Evolutionary conservation across 2,329 filamentous ascomycete genomes (phyloP).

Genomic region (Sarocladiaceae sp.): DNA sequence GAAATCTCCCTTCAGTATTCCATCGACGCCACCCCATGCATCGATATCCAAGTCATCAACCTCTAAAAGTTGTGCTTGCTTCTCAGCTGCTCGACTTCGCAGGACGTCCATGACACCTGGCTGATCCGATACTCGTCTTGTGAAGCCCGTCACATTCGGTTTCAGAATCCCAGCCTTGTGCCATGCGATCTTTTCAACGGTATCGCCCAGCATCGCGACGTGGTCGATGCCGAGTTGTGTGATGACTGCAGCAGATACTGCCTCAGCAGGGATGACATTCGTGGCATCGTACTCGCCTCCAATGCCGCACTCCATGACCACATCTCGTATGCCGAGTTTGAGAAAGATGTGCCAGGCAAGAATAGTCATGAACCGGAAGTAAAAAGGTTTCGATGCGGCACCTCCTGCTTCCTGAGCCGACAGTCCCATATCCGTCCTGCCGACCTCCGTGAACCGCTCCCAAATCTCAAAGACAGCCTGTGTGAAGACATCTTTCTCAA

Average conservation of each 20-base stretch:
- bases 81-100: slow-evolving; percentile 54
- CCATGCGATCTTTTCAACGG: slow-evolving; percentile 80
- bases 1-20: slow-evolving; percentile 44
- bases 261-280: slow-evolving; percentile 65
- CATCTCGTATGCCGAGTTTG: slow-evolving; percentile 68
- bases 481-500: slow-evolving; percentile 66
- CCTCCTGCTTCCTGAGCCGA: slow-evolving; percentile 39
- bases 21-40: slow-evolving; percentile 36
- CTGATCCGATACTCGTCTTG: slow-evolving; percentile 23
- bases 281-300: slow-evolving; percentile 92
- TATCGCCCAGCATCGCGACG: slow-evolving; percentile 72
- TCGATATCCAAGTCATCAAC: slow-evolving; percentile 33
- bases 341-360: slow-evolving; percentile 84
- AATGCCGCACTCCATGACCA: slow-evolving; percentile 89
- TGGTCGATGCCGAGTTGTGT: slow-evolving; percentile 85
- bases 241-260: slow-evolving; percentile 68
- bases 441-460: slow-evolving; percentile 52
- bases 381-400: slow-evolving; percentile 72
- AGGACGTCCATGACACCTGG: slow-evolving; percentile 48
- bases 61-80: slow-evolving; percentile 40
- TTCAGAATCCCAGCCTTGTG: slow-evolving; percentile 91
- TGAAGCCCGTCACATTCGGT: slow-evolving; percentile 38
- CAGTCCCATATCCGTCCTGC: slow-evolving; percentile 25
- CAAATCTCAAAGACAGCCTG: slow-evolving; percentile 81
- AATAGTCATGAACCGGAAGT: slow-evolving; percentile 88